Evolutionary conservation across 257 asterid genomes (phyloP).

Genomic region (Nicotiana paniculata): DNA sequence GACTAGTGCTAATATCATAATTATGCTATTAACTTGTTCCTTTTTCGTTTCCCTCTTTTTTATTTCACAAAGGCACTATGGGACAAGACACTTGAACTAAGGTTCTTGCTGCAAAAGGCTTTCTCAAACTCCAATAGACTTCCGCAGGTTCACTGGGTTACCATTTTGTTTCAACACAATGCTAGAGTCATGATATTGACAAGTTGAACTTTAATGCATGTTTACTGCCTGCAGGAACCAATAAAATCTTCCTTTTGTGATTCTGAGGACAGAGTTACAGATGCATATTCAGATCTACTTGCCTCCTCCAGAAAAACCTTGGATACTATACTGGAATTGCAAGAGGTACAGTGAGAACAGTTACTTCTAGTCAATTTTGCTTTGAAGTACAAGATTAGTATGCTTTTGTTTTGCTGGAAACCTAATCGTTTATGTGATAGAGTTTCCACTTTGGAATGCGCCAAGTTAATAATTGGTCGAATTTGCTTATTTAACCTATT

Average conservation of each 20-base stretch:
- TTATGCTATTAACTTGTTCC: neutral
- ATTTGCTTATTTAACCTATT: neutral
- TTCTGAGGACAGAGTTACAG: constrained; percentile 35
- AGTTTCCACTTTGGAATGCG: neutral
- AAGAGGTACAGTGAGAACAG: constrained; percentile 48
- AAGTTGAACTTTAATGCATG: constrained; percentile 4
- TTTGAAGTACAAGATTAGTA: neutral
- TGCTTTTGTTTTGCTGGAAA: neutral
- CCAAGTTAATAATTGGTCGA: too few relatives aligned
- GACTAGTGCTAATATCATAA: neutral
- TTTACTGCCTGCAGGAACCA: constrained; percentile 51
- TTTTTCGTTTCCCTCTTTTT: neutral
- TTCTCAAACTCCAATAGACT: constrained; percentile 80
- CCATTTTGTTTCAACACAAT: neutral
- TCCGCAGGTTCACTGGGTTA: constrained; percentile 64
- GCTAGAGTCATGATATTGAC: neutral
- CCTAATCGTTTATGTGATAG: neutral
- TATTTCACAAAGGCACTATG: constrained; percentile 65
- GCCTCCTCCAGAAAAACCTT: constrained; percentile 69
- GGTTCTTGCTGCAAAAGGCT: constrained; percentile 87
- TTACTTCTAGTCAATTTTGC: neutral
- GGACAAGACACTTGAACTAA: constrained; percentile 89
- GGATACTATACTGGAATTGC: constrained; percentile 64
- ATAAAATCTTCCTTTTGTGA: constrained; percentile 59
- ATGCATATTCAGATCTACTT: constrained; percentile 71